Evolutionary conservation across 345 rosid genomes (phyloP).

Genomic region (Balakata baccata): DNA sequence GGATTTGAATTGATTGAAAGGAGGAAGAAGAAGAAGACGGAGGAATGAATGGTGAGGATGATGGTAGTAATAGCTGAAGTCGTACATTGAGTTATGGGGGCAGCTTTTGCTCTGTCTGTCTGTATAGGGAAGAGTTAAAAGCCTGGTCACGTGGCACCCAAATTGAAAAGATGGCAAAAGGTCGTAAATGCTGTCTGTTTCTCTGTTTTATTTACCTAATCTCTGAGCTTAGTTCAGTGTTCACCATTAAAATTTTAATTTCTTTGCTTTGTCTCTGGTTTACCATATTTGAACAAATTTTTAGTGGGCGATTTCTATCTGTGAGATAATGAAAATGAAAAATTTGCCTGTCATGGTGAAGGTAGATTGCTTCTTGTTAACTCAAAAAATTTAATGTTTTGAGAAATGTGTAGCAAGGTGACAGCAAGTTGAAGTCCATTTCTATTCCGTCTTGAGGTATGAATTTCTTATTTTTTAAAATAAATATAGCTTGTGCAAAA

Average conservation of each 20-base stretch:
- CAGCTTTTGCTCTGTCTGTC: not conserved
- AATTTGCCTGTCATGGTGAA: not conserved
- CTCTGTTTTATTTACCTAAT: not conserved
- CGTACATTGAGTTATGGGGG: not conserved
- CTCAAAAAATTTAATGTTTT: not conserved
- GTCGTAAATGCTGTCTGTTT: conserved; percentile 1
- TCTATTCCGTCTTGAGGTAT: too few species aligned
- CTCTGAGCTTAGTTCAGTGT: not conserved
- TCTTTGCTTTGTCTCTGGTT: not conserved
- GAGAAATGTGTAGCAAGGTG: not conserved
- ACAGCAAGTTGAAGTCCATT: too few species aligned
- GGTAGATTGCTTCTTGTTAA: not conserved
- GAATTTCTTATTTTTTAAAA: too few species aligned
- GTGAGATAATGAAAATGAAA: not conserved
- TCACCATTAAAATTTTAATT: not conserved
- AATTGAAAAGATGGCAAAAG: not conserved
- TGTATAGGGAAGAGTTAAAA: not conserved
- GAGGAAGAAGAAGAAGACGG: not conserved
- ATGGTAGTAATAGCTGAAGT: too few species aligned
- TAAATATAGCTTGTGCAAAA: too few species aligned
- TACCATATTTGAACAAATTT: not conserved
- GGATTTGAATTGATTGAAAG: not conserved
- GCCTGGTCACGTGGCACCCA: conserved; percentile 4
- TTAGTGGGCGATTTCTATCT: not conserved
- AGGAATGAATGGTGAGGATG: not conserved